Base-by-base conservation (phyloP, 257 asterid species). In the Solanum etuberosum region DNA sequence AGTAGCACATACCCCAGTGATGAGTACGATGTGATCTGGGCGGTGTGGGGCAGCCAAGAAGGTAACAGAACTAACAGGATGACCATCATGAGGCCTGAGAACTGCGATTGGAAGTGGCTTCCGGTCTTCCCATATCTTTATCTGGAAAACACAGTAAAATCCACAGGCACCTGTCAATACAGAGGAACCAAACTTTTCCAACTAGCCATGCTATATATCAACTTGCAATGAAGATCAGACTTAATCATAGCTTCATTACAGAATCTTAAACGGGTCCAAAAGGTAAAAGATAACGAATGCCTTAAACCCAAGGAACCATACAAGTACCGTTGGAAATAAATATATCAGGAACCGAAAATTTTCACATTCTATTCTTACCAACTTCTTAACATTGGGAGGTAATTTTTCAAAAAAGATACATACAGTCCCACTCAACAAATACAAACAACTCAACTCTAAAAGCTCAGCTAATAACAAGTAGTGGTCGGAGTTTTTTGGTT, bases 71-170 rank as follows among this genome's bases (percentile, higher is more conserved):
- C 89, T 94, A 90, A 97, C 98, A 87, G 99, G 99, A n/a, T 90
- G 98, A 29, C 98, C 96, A 84, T 95, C 98, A 90, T 96, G 95
- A 82, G 99, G 99, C 91, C 93, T 94, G 88, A 95, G 91, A 88
- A 97, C 98, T 83, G 99, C 99, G 83, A 94, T 94, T 23, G 99
- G 99, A 51, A 25, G 87, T 51, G 93, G 86, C 88, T 96, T 96
- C 57, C 98, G 93, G 88, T 96, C 99, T 83, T 95, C 99, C 99
- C 99, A 97, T 83, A 97, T 92, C 90, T 96, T 97, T 82, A 97
- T 93, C 99, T 97, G 99, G 91, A 89, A 83, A 76, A 5, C 67
- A 74, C 16, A 4, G 67, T 65, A 65, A 14, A 40, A 23, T 38
- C 59, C 67, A 59, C 25, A 87, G 7, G 70, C 43, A 59, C 32